Base-by-base conservation (phyloP, 352 stramenopile genomes). In the Pythium aquatile region DNA sequence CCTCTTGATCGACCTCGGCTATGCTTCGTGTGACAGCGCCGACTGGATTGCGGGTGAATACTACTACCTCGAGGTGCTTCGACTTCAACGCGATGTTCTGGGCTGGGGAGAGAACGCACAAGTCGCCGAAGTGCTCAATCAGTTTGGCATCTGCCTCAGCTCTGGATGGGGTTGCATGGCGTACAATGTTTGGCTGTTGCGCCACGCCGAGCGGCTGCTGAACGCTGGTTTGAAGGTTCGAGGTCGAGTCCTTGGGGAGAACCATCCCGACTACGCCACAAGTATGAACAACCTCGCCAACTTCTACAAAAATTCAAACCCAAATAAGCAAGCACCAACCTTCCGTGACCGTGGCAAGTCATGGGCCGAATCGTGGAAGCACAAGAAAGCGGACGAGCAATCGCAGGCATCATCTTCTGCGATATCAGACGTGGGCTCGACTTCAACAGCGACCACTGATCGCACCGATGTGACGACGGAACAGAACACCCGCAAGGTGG, bases 241-340 rank as follows among this genome's bases (percentile, higher is more conserved):
- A 20, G 76, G 75, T 57, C 81, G 83, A 4, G 85, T 93, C 16
- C 66, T 91, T 14, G 83, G 83, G 26, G 82, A 88, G 46, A 79
- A 75, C n/a, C 82, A 93, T 39, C 79, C 83, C 0, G 85, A 93
- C 55, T 93, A 88, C 56, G 85, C 85, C 8, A 91, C 85, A 17
- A 91, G 82, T 60, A 52, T 93, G 40, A 93, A 93, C 66, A 93
- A 93, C 58, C 67, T 93, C n/a, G 85, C 79, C 32, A 93, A 93
- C 48, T 93, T 93, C 47, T 93, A 93, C 73, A 89, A 90, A 58
- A 84, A 87, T 53, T 88, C 66, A 20, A 69, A 69, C 33, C 47
- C 72, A 42, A 66, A 62, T 40, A 66, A 68, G 58, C 46, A 32
- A 58, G 30, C 39, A 14, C 30, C 46, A 3, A 13, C 51, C 9